Conservation (phyloP, 352 stramenopile species). For the Achlya hypogyna region DNA sequence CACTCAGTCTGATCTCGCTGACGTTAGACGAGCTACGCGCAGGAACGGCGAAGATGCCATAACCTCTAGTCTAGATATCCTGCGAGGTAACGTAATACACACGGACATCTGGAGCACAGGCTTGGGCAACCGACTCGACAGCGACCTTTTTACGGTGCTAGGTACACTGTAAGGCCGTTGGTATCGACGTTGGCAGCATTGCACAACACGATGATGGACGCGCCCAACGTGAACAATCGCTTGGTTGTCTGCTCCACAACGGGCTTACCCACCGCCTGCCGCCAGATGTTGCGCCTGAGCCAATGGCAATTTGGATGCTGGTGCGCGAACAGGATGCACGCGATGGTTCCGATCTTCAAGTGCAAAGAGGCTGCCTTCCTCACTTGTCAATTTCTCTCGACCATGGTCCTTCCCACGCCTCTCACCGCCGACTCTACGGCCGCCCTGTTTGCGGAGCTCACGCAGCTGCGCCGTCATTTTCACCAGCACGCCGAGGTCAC, state of each 20-base stretch:
- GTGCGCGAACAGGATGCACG: not conserved
- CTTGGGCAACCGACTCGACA: too few species aligned
- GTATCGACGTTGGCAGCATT: not conserved
- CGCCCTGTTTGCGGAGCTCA: not conserved
- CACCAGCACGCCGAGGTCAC: conserved; percentile 87
- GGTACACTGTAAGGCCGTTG: too few species aligned
- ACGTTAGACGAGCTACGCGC: too few species aligned
- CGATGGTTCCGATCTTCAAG: not conserved
- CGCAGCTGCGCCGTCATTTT: conserved; percentile 68
- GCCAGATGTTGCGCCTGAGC: not conserved
- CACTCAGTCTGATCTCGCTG: too few species aligned
- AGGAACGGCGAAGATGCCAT: too few species aligned
- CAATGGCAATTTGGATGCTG: not conserved
- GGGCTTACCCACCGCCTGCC: not conserved
- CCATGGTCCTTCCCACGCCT: not conserved
- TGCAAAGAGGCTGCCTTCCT: not conserved
- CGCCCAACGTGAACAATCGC: not conserved
- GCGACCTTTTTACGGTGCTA: too few species aligned
- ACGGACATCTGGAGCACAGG: too few species aligned
- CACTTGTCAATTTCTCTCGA: not conserved
- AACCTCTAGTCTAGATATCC: too few species aligned
- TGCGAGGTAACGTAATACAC: too few species aligned
- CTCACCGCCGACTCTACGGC: not conserved
- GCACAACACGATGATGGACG: not conserved
- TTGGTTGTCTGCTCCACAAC: not conserved